phyloP scores from a whole-genome alignment of 106 monocot species.

The Dendrobium nobile region DNA sequence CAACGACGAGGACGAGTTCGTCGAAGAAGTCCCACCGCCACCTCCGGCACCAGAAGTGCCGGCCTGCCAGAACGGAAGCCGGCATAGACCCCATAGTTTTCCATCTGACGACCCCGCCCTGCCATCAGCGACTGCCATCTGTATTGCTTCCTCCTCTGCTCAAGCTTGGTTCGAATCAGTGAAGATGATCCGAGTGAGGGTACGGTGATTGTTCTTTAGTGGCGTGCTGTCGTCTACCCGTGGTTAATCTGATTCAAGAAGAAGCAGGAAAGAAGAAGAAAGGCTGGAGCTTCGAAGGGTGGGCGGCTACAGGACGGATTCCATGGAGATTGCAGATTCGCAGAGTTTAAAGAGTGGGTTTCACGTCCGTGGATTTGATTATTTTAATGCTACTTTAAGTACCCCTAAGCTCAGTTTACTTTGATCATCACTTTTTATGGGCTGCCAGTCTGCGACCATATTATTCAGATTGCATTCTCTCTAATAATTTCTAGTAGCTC shows the following conservation, averaged over 20 bases:
- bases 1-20: constrained; percentile 16
- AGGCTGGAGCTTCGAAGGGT: no score
- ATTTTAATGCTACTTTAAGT: no score
- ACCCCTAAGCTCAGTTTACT: no score
- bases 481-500: no score
- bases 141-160: background rate
- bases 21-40: background rate
- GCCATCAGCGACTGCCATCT: background rate
- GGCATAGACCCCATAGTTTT: constrained; percentile 22
- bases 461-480: no score
- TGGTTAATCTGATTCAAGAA: background rate
- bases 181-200: background rate
- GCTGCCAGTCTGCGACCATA: no score
- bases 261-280: background rate
- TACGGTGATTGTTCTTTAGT: background rate
- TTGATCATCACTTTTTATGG: no score
- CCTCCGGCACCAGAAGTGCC: background rate
- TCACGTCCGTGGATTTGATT: background rate
- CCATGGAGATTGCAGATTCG: background rate
- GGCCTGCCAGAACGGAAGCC: constrained; percentile 28
- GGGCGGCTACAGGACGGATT: background rate
- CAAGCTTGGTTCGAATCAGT: background rate
- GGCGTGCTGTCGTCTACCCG: background rate
- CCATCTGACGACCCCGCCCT: background rate
- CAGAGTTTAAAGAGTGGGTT: background rate